Evolutionary conservation across 441 rosid species (phyloP), one percentile per base, ranked within the genome.

Genomic region (Croton setiger): DNA sequence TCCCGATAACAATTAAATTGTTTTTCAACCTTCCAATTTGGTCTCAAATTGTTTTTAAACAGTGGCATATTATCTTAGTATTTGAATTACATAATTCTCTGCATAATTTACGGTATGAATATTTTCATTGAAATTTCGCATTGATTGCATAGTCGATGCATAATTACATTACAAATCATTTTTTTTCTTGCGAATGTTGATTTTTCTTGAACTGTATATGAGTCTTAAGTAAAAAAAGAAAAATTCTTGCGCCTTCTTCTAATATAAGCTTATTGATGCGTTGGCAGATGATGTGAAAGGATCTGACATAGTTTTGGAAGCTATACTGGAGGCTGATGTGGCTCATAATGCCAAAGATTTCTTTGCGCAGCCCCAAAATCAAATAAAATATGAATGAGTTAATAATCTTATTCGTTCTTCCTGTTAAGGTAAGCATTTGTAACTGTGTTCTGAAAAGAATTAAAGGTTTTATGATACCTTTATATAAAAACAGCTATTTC

Each of bases 251-350:
- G 12, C 0, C 10, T 21, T 7, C 9, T 62, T 44, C 43, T 52
- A 61, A 59, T 47, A 23, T 27, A 57, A 53, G 56, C 60, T 21
- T 27, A 31, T 68, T 39, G 18, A 43, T 74, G 21, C 67, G 61
- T 51, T 76, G 56, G 67, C 79, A 86, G 96, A 76, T 63, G 75
- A 58, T 68, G 69, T 69, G 5, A 82, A 69, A 76, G 93, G 92
- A 75, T 86, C 97, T 45, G 93, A 87, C 68, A 69, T 89, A 59
- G 75, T 89, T 79, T 37, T 91, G 73, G 93, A 87, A 76, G 93
- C 97, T 15, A 74, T 89, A 63, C 66, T 89, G 70, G 97, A 91
- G 81, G 88, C 96, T 4, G 96, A 91, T 75, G 93, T 86, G 57
- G 93, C 90, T 23, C 76, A 18, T 52, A 87, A 84, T n/a, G 55